A percentile compares a stretch with the other conserved stretches of the same genome.
phyloP scores from a whole-genome alignment of 2,329 filamentous ascomycete genomes.

The Plectosphaerella sp. region DNA sequence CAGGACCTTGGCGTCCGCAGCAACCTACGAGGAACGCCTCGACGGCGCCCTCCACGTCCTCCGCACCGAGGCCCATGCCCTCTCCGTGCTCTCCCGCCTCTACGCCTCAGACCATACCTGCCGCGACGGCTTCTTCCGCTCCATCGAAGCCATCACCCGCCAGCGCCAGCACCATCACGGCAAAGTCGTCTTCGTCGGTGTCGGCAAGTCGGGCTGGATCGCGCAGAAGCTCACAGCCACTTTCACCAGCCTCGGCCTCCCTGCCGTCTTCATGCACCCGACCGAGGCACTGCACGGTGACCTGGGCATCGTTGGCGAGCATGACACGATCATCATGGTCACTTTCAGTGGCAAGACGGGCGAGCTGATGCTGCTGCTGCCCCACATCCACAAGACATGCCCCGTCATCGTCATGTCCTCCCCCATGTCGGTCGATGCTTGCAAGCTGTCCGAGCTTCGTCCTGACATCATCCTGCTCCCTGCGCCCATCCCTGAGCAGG shows the following conservation, averaged over 20 bases:
- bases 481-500: slow-evolving; percentile 77
- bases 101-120: slow-evolving; percentile 69
- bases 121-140: slow-evolving; percentile 63
- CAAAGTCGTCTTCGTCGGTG: slow-evolving; percentile 80
- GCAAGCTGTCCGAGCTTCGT: slow-evolving; percentile 61
- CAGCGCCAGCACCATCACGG: slow-evolving; percentile 54
- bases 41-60: slow-evolving; percentile 74
- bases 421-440: slow-evolving; percentile 61
- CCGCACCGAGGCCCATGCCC: slow-evolving; percentile 73
- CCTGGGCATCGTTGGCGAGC: slow-evolving; percentile 70
- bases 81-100: slow-evolving; percentile 68
- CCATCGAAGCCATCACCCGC: slow-evolving; percentile 65
- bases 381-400: slow-evolving; percentile 65
- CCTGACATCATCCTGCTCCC: slow-evolving; percentile 71
- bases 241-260: slow-evolving; percentile 82
- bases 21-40: slow-evolving; percentile 32
- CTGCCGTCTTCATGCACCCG: slow-evolving; percentile 78
- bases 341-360: slow-evolving; percentile 86
- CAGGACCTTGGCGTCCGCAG: slow-evolving; percentile 6
- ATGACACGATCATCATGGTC: slow-evolving; percentile 80
- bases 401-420: slow-evolving; percentile 77
- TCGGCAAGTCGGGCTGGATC: slow-evolving; percentile 91
- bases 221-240: slow-evolving; percentile 85
- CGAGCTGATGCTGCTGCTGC: slow-evolving; percentile 73
- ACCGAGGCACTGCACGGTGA: slow-evolving; percentile 92